Evolutionary conservation across 306 rosid species (phyloP).

Genomic region (Lithocarpus polystachyus): DNA sequence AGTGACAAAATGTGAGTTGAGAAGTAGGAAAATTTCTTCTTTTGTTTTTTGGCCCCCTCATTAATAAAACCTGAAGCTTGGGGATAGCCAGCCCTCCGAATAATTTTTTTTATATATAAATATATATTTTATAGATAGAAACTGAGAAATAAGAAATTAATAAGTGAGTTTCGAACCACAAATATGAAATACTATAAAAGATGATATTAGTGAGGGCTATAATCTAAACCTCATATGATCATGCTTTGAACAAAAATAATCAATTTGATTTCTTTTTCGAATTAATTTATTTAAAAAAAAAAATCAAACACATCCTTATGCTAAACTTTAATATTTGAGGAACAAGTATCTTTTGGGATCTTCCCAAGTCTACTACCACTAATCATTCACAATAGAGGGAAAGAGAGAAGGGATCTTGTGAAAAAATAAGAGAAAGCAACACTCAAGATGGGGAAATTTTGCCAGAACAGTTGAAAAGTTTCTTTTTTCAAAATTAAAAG

Average conservation of each 20-base stretch:
- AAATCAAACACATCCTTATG: slow-evolving; percentile 1
- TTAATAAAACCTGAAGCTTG: too few relatives aligned
- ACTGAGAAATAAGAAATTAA: too few relatives aligned
- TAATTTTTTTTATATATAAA: background rate
- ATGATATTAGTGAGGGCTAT: too few relatives aligned
- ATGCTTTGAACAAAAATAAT: slow-evolving; percentile 12
- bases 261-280: slow-evolving; percentile 14
- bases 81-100: background rate
- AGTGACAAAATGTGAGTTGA: too few relatives aligned
- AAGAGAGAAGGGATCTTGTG: slow-evolving; percentile 28
- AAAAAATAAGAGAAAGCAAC: slow-evolving; percentile 59
- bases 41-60: too few relatives aligned
- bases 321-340: slow-evolving; percentile 20
- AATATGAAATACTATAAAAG: too few relatives aligned
- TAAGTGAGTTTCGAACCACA: too few relatives aligned
- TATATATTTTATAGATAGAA: too few relatives aligned
- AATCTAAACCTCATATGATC: background rate
- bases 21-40: too few relatives aligned
- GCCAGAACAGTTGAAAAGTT: slow-evolving; percentile 29
- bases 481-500: slow-evolving; percentile 20
- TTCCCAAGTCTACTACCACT: slow-evolving; percentile 30
- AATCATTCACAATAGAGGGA: slow-evolving; percentile 43
- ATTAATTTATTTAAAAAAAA: slow-evolving; percentile 6
- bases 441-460: slow-evolving; percentile 13
- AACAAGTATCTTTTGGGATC: slow-evolving; percentile 37